Evolutionary conservation across 345 rosid species (phyloP).

Genomic region (Trapa incisa): DNA sequence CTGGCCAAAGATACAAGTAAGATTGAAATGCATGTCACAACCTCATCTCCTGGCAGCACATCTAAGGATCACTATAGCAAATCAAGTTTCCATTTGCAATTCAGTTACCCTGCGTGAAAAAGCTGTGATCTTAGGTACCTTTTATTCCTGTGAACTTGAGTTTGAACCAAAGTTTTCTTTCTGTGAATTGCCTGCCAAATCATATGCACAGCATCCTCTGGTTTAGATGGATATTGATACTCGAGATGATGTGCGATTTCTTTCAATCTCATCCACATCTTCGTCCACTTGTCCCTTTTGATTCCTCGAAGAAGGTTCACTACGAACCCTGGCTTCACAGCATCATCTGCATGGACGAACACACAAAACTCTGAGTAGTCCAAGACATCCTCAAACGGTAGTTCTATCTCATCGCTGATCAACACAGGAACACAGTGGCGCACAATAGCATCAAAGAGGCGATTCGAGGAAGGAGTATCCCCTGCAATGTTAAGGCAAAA

Average conservation of each 20-base stretch:
- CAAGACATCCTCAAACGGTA: constrained; percentile 77
- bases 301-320: constrained; percentile 55
- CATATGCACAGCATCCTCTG: constrained; percentile 82
- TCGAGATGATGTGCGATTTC: constrained; percentile 42
- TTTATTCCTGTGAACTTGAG: constrained; percentile 36
- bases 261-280: constrained; percentile 62
- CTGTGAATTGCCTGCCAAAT: constrained; percentile 66
- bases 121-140: constrained; percentile 40
- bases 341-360: constrained; percentile 58
- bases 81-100: neutral
- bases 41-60: neutral
- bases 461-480: constrained; percentile 91
- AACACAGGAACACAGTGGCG: constrained; percentile 87
- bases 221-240: constrained; percentile 59
- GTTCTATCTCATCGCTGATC: constrained; percentile 73
- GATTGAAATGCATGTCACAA: neutral
- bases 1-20: neutral
- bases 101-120: constrained; percentile 9
- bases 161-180: constrained; percentile 33
- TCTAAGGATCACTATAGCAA: neutral
- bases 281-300: constrained; percentile 44
- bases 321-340: constrained; percentile 52
- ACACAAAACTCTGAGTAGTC: constrained; percentile 73
- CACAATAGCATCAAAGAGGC: constrained; percentile 77
- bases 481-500: constrained; percentile 90